These are phyloP conservation scores for barrel medic (Medicago truncatula) DNA, from an alignment of 306 rosid species.

Conservation along the genomic window DNA sequence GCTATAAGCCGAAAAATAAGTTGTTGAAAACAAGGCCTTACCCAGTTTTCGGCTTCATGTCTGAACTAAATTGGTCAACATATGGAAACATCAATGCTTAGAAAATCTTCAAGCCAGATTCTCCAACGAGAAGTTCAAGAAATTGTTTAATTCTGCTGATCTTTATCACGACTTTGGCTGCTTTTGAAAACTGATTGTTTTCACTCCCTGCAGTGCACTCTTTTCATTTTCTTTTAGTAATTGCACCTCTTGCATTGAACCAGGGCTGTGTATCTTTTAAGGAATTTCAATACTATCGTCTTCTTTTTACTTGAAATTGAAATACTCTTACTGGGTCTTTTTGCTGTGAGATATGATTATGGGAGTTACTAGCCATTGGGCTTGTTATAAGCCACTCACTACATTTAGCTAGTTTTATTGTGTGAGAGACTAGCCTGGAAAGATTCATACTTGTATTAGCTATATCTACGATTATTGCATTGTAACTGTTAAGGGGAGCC, in stretches of 20 bases:
- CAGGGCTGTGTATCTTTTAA: constrained; percentile 28
- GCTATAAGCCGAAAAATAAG: too few relatives aligned
- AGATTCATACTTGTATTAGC: constrained; percentile 6
- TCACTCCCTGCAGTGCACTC: neutral
- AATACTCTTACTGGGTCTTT: constrained; percentile 23
- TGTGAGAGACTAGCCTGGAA: neutral
- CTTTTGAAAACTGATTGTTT: constrained; percentile 20
- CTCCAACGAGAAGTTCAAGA: constrained; percentile 28
- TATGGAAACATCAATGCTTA: neutral
- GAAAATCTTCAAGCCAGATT: constrained; percentile 16
- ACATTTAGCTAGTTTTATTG: neutral
- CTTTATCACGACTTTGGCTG: constrained; percentile 9
- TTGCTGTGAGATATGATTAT: constrained; percentile 22
- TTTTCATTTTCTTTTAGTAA: constrained; percentile 15
- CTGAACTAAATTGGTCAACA: constrained; percentile 8
- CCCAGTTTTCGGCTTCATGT: neutral
- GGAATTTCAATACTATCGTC: constrained; percentile 12
- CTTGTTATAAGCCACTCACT: neutral
- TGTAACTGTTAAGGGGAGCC: neutral
- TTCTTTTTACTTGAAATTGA: neutral
- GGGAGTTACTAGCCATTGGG: constrained; percentile 28
- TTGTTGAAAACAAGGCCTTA: too few relatives aligned
- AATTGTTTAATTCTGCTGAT: constrained; percentile 15
- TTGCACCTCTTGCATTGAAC: constrained; percentile 33
- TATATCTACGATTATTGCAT: constrained; percentile 3